Evolutionary conservation across 805 yeast species (phyloP), one percentile per base, ranked within the genome.

Genomic region (Myxozyma lipomycoides): DNA sequence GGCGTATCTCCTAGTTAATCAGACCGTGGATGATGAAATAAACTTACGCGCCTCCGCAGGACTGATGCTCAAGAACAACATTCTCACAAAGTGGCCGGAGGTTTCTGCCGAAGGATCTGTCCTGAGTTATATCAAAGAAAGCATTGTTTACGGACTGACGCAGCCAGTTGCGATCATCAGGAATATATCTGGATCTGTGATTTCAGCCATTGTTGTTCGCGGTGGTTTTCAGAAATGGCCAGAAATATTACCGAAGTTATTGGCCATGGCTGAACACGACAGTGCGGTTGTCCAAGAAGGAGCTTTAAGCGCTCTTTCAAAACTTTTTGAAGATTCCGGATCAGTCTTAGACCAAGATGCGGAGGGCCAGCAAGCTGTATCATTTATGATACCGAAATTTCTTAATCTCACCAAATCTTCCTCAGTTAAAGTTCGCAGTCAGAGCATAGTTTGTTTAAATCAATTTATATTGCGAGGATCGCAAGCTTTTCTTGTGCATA

Each of bases 281-380:
- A 73, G 78, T 25, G 62, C 64, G n/a, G 63, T 71, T 0, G 70
- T 78, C 3, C 82, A 78, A 63, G 88, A 83, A 60, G 90, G 93
- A 38, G 86, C 95, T 1, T 78, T 87, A 67, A 76, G 84, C 57
- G 90, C 97, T 0, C 72, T 93, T 53, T 75, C 84, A 35, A 88
- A 90, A 66, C 84, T 93, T 45, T 87, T 96, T 72, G 98, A 93
- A 66, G 98, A 93, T 68, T 80, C 86, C 24, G 80, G 82, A 6
- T 71, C 72, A 41, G 68, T 77, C 34, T 75, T 93, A 51, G 89
- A 86, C 63, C 67, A 74, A 44, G 84, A 81, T 51, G 78, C 79
- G 67, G 73, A 77, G 48, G 84, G 86, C 3, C 77, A 78, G 50
- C 70, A 81, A 48, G 95, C 96, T 0, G 70, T 84, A 56, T 80